Base-by-base conservation (phyloP, 768 basidiomycete genomes). In the Amanita pallidorosea region DNA sequence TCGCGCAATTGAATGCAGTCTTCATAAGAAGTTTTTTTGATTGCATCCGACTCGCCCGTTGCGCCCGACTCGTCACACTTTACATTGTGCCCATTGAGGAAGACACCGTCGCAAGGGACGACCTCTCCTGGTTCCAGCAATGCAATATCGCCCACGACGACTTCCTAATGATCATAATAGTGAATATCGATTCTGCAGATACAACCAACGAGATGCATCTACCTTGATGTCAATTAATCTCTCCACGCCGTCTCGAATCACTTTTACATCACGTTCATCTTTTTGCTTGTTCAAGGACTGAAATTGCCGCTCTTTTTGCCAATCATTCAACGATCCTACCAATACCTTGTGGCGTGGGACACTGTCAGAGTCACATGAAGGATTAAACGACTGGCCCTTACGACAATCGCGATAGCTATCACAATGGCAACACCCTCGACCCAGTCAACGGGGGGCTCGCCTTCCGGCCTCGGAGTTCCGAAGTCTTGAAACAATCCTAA, bases 241-340 rank as follows among this genome's bases (percentile, higher is more conserved):
- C 55, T 92, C 88, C 9, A 71, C 63, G 29, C 82, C 83, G 50
- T 77, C 69, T 11, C 92, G 82, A 53, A 91, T 83, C 47, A 86
- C 83, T 65, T 92, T 92, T 58, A 92, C 81, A 5, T 76, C 80
- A 23, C 96, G 87, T 57, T 95, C 96, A 51, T 98, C 95, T 67
- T 95, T 95, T 67, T 94, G 87, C 58, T 87, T 88, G 61, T 97
- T 98, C 37, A 99, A 77, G 17, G 72, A 74, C 59, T 85, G 82
- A 72, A 99, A 99, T 67, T 98, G 96, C 2, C 83, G 83, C 65
- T 99, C 96, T 67, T 98, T 98, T 67, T 97, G 93, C 86, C 89
- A 99, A 66, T 99, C 96, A 60, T 97, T 98, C 40, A 97, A 57
- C 11, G 93, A 92, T 27, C 95, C 95, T 51, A 99, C 95, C 38